Evolutionary conservation across 345 rosid genomes (phyloP).

Genomic region (Trapa incisa): DNA sequence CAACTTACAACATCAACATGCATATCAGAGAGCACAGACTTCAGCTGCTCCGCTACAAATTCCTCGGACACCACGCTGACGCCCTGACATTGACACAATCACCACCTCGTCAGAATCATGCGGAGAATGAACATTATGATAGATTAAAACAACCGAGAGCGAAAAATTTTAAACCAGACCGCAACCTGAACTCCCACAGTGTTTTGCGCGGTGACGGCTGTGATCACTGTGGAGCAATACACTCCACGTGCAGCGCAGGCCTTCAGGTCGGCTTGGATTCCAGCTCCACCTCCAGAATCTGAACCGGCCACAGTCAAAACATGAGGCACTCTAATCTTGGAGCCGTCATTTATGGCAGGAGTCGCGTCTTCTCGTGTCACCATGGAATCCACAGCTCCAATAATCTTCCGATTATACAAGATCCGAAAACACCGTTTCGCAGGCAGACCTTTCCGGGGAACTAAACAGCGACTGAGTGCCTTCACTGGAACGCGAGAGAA

Average conservation of each 20-base stretch:
- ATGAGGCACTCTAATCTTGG: constrained; percentile 37
- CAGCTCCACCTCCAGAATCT: constrained; percentile 92
- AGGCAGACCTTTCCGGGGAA: neutral
- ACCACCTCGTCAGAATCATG: neutral
- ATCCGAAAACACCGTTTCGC: neutral
- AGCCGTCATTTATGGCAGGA: constrained; percentile 5
- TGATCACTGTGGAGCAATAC: constrained; percentile 80
- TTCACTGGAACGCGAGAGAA: neutral
- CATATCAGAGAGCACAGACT: constrained; percentile 90
- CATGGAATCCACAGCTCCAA: constrained; percentile 3
- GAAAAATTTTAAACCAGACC: too few species aligned
- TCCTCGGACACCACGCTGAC: constrained; percentile 37
- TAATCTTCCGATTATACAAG: neutral
- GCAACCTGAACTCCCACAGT: constrained; percentile 76
- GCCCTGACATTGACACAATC: constrained; percentile 21
- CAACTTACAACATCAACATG: constrained; percentile 72
- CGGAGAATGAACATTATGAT: neutral
- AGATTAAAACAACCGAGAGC: neutral
- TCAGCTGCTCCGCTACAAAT: constrained; percentile 60
- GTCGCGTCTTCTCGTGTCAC: constrained; percentile 16
- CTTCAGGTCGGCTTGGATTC: constrained; percentile 94
- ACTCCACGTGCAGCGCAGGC: constrained; percentile 85
- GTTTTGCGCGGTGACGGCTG: constrained; percentile 88
- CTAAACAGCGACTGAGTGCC: neutral
- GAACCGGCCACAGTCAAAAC: constrained; percentile 83